A percentile compares a stretch with the other conserved stretches of the same genome.
These are phyloP conservation scores for Malus fusca DNA, from an alignment of 306 rosid genomes.

Conservation along the genomic window DNA sequence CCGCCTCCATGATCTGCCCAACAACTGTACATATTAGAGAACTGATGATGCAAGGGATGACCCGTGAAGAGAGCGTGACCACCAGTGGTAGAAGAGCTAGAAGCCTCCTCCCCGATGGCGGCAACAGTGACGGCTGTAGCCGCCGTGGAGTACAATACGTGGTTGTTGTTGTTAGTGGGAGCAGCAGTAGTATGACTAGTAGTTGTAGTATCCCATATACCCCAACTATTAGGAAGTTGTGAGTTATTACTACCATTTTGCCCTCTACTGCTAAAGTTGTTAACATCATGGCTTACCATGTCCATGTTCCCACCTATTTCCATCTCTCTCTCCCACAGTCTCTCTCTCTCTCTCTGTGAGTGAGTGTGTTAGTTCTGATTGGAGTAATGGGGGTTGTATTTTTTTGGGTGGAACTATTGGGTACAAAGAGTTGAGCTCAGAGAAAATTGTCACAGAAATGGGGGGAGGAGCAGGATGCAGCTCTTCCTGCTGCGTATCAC, in stretches of 20 bases:
- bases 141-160: not conserved
- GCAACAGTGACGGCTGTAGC: not conserved
- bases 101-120: not conserved
- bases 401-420: not conserved
- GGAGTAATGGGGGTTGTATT: not conserved
- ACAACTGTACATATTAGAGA: not conserved
- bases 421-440: not conserved
- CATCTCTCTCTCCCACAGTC: slow-evolving; percentile 12
- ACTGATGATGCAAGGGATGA: not conserved
- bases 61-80: not conserved
- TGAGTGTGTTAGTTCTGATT: not conserved
- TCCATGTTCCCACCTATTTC: slow-evolving; percentile 39
- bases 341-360: not conserved
- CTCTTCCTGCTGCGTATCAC: not conserved
- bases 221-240: slow-evolving; percentile 32
- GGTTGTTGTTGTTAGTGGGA: not conserved
- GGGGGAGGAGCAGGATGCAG: not conserved
- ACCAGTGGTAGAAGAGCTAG: not conserved
- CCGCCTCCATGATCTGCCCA: not conserved
- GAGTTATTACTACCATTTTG: slow-evolving; percentile 28
- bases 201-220: slow-evolving; percentile 33
- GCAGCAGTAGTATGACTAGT: slow-evolving; percentile 13
- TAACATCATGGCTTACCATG: slow-evolving; percentile 28
- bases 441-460: not conserved
- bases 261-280: slow-evolving; percentile 26